Evolutionary conservation across 331 rosid genomes (phyloP).

Genomic region (Spiraea crenata): DNA sequence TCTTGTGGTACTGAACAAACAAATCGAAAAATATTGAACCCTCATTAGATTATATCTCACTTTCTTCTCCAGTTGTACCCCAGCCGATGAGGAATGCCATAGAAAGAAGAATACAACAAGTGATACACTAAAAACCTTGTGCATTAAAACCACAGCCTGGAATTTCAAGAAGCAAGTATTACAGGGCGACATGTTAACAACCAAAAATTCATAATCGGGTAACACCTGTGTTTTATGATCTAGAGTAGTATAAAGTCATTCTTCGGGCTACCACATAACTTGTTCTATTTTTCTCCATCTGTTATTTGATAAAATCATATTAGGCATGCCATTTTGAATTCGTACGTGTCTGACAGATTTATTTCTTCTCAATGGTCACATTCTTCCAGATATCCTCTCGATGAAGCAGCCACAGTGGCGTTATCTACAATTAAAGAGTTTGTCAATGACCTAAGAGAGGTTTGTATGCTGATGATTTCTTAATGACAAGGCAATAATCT

Average conservation of each 20-base stretch:
- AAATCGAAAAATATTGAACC: slow-evolving; percentile 23
- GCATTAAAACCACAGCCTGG: slow-evolving; percentile 97
- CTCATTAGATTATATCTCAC: slow-evolving; percentile 42
- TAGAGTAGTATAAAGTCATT: too few species aligned
- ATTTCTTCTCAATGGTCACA: slow-evolving; percentile 3
- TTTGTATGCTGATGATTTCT: slow-evolving; percentile 21
- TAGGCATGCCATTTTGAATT: neutral
- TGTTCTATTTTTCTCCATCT: neutral
- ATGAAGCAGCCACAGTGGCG: slow-evolving; percentile 72
- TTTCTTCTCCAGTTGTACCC: slow-evolving; percentile 34
- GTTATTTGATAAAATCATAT: neutral
- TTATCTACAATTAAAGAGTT: slow-evolving; percentile 61
- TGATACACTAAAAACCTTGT: slow-evolving; percentile 95
- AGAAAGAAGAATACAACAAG: slow-evolving; percentile 72
- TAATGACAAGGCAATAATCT: neutral
- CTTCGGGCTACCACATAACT: too few species aligned
- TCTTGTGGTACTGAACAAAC: slow-evolving; percentile 27
- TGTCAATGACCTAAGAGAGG: slow-evolving; percentile 71
- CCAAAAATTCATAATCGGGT: slow-evolving; percentile 15
- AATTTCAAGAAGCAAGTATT: slow-evolving; percentile 66
- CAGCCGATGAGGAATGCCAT: slow-evolving; percentile 70
- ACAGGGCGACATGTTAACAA: slow-evolving; percentile 32
- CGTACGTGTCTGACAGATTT: neutral
- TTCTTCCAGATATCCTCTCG: slow-evolving; percentile 66
- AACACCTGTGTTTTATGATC: too few species aligned